These are phyloP conservation scores for Mycena albidolilacea DNA, from an alignment of 768 basidiomycete genomes.

Conservation along the genomic window DNA sequence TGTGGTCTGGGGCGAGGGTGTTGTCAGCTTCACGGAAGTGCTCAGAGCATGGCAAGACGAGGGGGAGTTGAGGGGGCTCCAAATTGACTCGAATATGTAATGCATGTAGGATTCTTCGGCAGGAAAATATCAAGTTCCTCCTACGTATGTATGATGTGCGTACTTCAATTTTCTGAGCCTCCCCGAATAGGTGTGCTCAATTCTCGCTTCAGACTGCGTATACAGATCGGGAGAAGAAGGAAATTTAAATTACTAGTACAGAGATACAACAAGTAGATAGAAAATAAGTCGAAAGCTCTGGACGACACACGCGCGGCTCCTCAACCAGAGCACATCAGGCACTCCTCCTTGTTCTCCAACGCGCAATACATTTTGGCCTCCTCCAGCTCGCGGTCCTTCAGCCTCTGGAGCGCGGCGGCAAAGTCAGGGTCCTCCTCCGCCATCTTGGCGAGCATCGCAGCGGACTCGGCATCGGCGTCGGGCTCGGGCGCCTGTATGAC, in stretches of 20 bases:
- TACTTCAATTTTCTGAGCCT: too few relatives aligned
- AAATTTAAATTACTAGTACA: constrained; percentile 4
- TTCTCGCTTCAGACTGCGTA: too few relatives aligned
- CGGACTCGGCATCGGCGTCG: constrained; percentile 49
- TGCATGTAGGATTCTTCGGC: too few relatives aligned
- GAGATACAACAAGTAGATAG: constrained; percentile 22
- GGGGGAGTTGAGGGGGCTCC: constrained; percentile 21
- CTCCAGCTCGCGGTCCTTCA: constrained; percentile 81
- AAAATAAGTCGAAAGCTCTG: constrained; percentile 1
- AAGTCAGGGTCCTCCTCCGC: constrained; percentile 80
- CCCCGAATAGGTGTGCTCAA: not conserved
- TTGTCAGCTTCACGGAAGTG: not conserved
- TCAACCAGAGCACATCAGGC: constrained; percentile 90
- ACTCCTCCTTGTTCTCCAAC: constrained; percentile 94
- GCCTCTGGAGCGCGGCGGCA: constrained; percentile 80
- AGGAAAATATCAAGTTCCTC: too few relatives aligned
- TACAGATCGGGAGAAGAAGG: not conserved
- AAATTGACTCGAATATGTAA: not conserved
- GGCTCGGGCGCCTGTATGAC: constrained; percentile 40
- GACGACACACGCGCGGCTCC: not conserved
- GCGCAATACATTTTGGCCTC: constrained; percentile 88
- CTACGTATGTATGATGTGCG: too few relatives aligned
- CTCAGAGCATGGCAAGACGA: constrained; percentile 17
- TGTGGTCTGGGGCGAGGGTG: constrained; percentile 25
- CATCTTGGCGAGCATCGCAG: constrained; percentile 66